These are phyloP conservation scores for Phytophthora fragariae DNA, from an alignment of 352 stramenopile genomes.

Conservation along the genomic window DNA sequence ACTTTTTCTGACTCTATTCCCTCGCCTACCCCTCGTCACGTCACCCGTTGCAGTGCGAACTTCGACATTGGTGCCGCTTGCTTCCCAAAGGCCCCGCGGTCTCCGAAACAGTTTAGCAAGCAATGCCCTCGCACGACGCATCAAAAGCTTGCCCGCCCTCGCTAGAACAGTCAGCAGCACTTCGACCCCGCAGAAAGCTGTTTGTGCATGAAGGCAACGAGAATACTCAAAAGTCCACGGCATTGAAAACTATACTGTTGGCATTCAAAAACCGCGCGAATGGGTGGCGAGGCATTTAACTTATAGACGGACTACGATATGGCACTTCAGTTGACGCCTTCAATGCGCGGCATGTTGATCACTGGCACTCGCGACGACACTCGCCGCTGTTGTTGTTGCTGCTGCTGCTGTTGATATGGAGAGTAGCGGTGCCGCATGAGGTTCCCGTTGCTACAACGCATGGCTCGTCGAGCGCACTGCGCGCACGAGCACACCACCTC, in stretches of 20 bases:
- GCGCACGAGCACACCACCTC: constrained; percentile 56
- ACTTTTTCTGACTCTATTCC: constrained; percentile 21
- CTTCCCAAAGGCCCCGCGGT: background rate
- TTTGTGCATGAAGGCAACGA: background rate
- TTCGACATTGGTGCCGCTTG: no score
- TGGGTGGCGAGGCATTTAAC: constrained; percentile 12
- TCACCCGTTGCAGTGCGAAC: constrained; percentile 9
- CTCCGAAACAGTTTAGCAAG: constrained; percentile 12
- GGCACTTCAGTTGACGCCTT: constrained; percentile 65
- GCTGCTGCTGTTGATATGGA: constrained; percentile 37
- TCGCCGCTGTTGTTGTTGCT: constrained; percentile 27
- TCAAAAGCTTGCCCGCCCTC: background rate
- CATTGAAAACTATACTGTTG: background rate
- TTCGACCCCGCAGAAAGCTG: background rate
- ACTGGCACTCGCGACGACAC: constrained; percentile 67
- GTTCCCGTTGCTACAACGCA: constrained; percentile 21
- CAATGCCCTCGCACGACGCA: background rate
- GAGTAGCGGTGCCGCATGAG: constrained; percentile 35
- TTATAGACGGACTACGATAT: constrained; percentile 24
- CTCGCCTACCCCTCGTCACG: constrained; percentile 28
- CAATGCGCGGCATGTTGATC: constrained; percentile 64
- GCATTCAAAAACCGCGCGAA: constrained; percentile 16
- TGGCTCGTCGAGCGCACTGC: constrained; percentile 32
- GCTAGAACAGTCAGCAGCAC: background rate
- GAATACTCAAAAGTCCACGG: background rate